phyloP scores from a whole-genome alignment of 306 rosid species.

The Castanospermum australe region DNA sequence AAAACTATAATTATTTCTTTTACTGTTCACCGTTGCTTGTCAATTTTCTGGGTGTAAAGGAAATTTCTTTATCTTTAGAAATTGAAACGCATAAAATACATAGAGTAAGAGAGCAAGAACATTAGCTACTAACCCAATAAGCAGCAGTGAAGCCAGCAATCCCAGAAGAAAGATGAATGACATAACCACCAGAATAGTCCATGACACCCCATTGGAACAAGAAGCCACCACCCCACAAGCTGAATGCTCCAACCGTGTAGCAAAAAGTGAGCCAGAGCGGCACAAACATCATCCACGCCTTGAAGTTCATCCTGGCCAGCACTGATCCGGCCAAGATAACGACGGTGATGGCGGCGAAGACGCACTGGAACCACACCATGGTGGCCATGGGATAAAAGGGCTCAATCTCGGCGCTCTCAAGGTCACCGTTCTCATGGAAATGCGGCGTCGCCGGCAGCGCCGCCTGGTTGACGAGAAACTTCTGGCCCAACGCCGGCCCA shows the following conservation, averaged over 20 bases:
- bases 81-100: too few species aligned
- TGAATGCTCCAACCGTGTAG: conserved; percentile 35
- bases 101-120: neutral
- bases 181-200: conserved; percentile 52
- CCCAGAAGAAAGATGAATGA: conserved; percentile 48
- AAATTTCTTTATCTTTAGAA: too few species aligned
- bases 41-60: too few species aligned
- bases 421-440: neutral
- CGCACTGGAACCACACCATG: conserved; percentile 43
- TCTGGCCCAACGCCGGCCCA: conserved; percentile 33
- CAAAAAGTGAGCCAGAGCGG: conserved; percentile 34
- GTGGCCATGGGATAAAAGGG: conserved; percentile 37
- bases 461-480: neutral
- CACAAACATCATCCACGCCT: conserved; percentile 46
- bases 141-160: conserved; percentile 45
- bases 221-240: conserved; percentile 44
- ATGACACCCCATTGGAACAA: conserved; percentile 47
- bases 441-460: conserved; percentile 1
- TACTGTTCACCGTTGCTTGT: too few species aligned
- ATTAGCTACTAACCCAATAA: conserved; percentile 29
- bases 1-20: too few species aligned
- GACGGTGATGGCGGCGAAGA: conserved; percentile 30
- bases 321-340: conserved; percentile 31
- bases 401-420: neutral
- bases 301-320: conserved; percentile 34